Conservation (phyloP, 257 asterid genomes). For the Nicotiana tomentosiformis region DNA sequence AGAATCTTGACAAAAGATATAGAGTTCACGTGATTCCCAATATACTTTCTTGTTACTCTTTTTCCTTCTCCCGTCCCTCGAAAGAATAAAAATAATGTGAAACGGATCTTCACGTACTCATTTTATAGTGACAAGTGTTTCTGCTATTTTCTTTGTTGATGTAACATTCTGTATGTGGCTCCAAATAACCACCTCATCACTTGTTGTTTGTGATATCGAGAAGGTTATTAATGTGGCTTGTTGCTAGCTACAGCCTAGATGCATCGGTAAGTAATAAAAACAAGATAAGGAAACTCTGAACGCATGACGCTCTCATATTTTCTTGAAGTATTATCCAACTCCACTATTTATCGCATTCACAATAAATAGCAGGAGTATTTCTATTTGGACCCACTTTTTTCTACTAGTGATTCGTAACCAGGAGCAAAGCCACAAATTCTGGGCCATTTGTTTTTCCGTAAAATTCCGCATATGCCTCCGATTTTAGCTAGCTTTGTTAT, state of each 20-base stretch:
- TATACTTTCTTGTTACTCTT: background rate
- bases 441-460: background rate
- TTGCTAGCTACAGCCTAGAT: background rate
- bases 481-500: background rate
- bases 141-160: background rate
- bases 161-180: background rate
- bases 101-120: background rate
- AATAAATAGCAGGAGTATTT: background rate
- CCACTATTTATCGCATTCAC: slow-evolving; percentile 1
- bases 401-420: background rate
- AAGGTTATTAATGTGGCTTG: background rate
- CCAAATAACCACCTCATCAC: background rate
- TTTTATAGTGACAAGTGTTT: background rate
- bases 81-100: background rate
- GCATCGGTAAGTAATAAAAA: background rate
- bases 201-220: background rate
- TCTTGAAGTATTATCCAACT: background rate
- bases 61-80: background rate
- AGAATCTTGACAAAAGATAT: too few relatives aligned
- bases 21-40: too few relatives aligned
- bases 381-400: background rate
- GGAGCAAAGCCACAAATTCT: background rate
- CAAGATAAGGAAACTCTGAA: slow-evolving; percentile 6
- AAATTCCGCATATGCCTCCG: background rate
- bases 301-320: slow-evolving; percentile 3